A percentile compares a stretch with the other conserved stretches of the same genome.
Evolutionary conservation across 495 filamentous ascomycete genomes (phyloP).

Genomic region (Mytilinidion resinicola): DNA sequence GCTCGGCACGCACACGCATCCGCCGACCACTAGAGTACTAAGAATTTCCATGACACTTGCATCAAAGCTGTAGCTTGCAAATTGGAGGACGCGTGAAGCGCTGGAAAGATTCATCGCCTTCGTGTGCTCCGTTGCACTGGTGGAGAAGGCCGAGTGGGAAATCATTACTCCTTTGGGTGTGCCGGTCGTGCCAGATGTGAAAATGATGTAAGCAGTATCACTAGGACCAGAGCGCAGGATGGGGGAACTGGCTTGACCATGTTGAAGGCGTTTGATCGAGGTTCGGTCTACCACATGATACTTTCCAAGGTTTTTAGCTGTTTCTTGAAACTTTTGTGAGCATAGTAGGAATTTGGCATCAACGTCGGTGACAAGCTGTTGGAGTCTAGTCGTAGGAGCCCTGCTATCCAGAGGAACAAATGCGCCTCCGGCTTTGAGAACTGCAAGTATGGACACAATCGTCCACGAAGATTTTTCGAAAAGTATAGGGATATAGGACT

Average conservation of each 20-base stretch:
- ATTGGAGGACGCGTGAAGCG: constrained; percentile 19
- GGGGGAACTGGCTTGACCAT: too few species aligned
- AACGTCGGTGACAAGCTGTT: too few species aligned
- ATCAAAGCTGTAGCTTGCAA: constrained; percentile 27
- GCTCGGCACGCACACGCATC: constrained; percentile 38
- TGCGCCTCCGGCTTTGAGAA: too few species aligned
- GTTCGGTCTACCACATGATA: too few species aligned
- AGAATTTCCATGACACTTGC: constrained; percentile 18
- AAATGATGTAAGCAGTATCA: constrained; percentile 21
- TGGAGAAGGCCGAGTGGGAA: constrained; percentile 19
- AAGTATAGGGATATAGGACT: too few species aligned
- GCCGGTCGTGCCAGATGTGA: constrained; percentile 26
- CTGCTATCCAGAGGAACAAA: too few species aligned
- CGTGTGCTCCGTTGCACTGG: constrained; percentile 10
- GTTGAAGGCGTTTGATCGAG: too few species aligned
- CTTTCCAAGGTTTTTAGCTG: constrained; percentile 5
- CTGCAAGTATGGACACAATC: too few species aligned
- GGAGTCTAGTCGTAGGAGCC: too few species aligned
- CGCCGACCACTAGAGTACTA: constrained; percentile 28
- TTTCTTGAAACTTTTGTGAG: constrained; percentile 26
- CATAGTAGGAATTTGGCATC: constrained; percentile 40
- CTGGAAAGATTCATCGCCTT: constrained; percentile 9
- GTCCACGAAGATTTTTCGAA: too few species aligned
- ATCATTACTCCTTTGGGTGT: constrained; percentile 25
- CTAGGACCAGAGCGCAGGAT: too few species aligned